Percentiles rank a stretch among this genome's conserved stretches.
Evolutionary conservation across 2,329 filamentous ascomycete genomes (phyloP).

Genomic region (Blastomyces silverae): DNA sequence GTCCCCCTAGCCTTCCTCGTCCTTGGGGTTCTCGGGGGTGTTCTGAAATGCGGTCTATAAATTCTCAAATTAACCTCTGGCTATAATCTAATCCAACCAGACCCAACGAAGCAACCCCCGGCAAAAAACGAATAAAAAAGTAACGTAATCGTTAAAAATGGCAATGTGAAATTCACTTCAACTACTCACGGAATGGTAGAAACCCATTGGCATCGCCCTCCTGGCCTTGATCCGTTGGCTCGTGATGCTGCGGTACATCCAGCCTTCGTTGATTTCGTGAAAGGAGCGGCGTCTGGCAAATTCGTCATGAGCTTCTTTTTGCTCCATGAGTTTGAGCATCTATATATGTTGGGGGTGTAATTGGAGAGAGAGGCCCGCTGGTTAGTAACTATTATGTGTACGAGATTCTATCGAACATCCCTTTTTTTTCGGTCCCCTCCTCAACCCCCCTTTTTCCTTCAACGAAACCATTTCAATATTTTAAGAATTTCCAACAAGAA

Average conservation of each 20-base stretch:
- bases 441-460: too few relatives aligned
- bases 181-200: neutral
- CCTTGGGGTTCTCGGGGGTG: too few relatives aligned
- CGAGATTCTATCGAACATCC: too few relatives aligned
- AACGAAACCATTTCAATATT: neutral
- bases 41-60: neutral
- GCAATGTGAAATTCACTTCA: neutral
- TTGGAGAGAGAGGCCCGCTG: too few relatives aligned
- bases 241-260: conserved; percentile 26
- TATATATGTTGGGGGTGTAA: conserved; percentile 14
- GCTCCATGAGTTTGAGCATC: conserved; percentile 30
- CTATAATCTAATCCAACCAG: neutral
- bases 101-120: too few relatives aligned
- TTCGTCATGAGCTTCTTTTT: conserved; percentile 31
- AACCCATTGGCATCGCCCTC: neutral
- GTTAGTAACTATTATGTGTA: too few relatives aligned
- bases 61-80: neutral
- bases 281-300: conserved; percentile 30
- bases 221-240: conserved; percentile 13
- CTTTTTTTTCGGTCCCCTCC: too few relatives aligned
- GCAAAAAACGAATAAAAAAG: neutral
- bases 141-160: neutral
- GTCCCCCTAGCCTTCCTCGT: too few relatives aligned
- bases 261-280: conserved; percentile 32
- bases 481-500: neutral